phyloP scores from a whole-genome alignment of 1,139 yeast genomes.

The Zhuliangozyma blackwelliae region DNA sequence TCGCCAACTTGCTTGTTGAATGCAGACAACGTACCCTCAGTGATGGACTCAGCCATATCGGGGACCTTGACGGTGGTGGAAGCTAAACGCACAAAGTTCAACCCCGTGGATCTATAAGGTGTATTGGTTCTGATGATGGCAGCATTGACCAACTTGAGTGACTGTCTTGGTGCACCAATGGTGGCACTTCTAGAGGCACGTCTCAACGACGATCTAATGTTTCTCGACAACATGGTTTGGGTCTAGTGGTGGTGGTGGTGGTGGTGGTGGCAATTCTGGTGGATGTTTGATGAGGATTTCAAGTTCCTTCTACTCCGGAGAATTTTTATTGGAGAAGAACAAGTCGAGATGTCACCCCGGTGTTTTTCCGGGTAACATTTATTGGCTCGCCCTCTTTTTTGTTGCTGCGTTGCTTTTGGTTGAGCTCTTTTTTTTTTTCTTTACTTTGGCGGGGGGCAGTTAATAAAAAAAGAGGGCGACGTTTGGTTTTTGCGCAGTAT shows the following conservation, averaged over 20 bases:
- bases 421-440: too few species aligned
- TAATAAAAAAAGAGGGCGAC: too few species aligned
- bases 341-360: too few species aligned
- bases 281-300: too few species aligned
- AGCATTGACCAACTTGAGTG: slow-evolving; percentile 3
- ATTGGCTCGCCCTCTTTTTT: too few species aligned
- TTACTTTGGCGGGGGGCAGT: too few species aligned
- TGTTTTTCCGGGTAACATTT: too few species aligned
- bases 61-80: slow-evolving; percentile 79
- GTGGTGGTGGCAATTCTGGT: too few species aligned
- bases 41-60: slow-evolving; percentile 97
- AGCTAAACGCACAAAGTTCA: slow-evolving; percentile 34
- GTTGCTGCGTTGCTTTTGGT: too few species aligned
- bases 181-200: slow-evolving; percentile 8
- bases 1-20: slow-evolving; percentile 85
- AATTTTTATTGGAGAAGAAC: too few species aligned
- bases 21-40: slow-evolving; percentile 91
- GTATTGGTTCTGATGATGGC: neutral
- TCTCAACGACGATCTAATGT: slow-evolving; percentile 12
- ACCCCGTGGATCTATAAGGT: slow-evolving; percentile 3
- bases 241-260: neutral
- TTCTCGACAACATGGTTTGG: slow-evolving; percentile 14
- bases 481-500: too few species aligned
- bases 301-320: too few species aligned
- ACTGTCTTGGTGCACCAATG: slow-evolving; percentile 7